Evolutionary conservation across 441 rosid species (phyloP).

Genomic region (Aquilaria agallochum): DNA sequence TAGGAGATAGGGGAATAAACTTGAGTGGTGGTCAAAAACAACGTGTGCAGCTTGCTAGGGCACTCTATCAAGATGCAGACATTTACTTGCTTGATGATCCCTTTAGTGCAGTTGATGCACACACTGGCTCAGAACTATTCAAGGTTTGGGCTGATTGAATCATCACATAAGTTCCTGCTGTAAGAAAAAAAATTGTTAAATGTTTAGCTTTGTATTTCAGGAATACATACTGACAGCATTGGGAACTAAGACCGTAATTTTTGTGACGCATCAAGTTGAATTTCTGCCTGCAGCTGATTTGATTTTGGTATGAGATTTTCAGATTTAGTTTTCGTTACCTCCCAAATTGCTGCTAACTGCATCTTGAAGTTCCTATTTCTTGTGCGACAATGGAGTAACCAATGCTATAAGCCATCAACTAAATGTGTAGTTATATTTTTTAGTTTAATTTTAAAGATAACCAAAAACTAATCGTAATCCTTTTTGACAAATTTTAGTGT

Average conservation of each 20-base stretch:
- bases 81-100: conserved; percentile 97
- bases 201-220: conserved; percentile 45
- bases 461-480: no score
- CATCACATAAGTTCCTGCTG: conserved; percentile 10
- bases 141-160: conserved; percentile 49
- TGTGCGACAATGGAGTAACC: not conserved
- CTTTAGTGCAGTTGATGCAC: conserved; percentile 99
- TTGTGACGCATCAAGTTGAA: conserved; percentile 99
- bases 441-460: no score
- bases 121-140: conserved; percentile 94
- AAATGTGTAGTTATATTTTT: no score
- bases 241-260: conserved; percentile 82
- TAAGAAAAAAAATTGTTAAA: conserved; percentile 24
- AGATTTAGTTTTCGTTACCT: conserved; percentile 3
- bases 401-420: conserved; percentile 2
- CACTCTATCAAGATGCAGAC: conserved; percentile 99
- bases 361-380: conserved; percentile 5
- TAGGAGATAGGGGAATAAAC: conserved; percentile 99
- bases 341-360: conserved; percentile 14
- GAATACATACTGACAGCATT: conserved; percentile 90
- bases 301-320: conserved; percentile 65
- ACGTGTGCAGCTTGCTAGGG: conserved; percentile 98
- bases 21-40: conserved; percentile 99
- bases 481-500: no score
- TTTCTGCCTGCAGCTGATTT: conserved; percentile 93